Conservation (phyloP, 345 rosid genomes). For the Lumnitzera littorea region DNA sequence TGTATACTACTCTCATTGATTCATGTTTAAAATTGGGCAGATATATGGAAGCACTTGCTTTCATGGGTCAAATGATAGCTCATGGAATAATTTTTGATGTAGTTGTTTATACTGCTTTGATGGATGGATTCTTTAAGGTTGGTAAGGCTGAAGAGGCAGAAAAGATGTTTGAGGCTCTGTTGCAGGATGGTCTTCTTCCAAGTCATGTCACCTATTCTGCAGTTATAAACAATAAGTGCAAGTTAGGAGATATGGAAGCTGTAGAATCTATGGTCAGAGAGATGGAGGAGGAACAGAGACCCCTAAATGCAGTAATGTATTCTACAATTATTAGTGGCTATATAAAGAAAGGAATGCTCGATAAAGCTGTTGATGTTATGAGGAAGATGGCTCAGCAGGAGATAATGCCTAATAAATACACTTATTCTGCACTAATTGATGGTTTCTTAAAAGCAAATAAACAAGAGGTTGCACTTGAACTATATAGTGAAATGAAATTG, state of each 20-base stretch:
- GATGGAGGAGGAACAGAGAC: conserved; percentile 45
- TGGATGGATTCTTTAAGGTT: conserved; percentile 75
- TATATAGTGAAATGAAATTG: conserved; percentile 58
- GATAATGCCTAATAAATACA: conserved; percentile 47
- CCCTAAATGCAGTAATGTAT: conserved; percentile 58
- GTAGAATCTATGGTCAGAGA: conserved; percentile 43
- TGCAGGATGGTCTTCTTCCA: conserved; percentile 43
- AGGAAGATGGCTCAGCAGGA: conserved; percentile 44
- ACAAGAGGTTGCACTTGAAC: conserved; percentile 40
- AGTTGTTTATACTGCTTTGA: conserved; percentile 60
- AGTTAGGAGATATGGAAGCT: conserved; percentile 52
- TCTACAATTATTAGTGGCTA: conserved; percentile 67
- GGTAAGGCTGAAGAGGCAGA: conserved; percentile 54
- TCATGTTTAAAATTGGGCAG: conserved; percentile 54
- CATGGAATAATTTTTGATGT: conserved; percentile 70
- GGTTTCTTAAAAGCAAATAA: conserved; percentile 64
- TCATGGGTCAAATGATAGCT: conserved; percentile 68
- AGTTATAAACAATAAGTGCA: conserved; percentile 67
- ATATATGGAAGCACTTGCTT: conserved; percentile 49
- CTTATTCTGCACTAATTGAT: conserved; percentile 58
- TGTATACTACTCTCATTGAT: conserved; percentile 59
- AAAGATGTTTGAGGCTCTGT: conserved; percentile 36
- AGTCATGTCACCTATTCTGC: conserved; percentile 53
- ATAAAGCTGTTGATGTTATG: conserved; percentile 47
- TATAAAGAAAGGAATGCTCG: conserved; percentile 62